Conservation (phyloP, 768 basidiomycete species). For the Trichaptum fuscoviolaceum region DNA sequence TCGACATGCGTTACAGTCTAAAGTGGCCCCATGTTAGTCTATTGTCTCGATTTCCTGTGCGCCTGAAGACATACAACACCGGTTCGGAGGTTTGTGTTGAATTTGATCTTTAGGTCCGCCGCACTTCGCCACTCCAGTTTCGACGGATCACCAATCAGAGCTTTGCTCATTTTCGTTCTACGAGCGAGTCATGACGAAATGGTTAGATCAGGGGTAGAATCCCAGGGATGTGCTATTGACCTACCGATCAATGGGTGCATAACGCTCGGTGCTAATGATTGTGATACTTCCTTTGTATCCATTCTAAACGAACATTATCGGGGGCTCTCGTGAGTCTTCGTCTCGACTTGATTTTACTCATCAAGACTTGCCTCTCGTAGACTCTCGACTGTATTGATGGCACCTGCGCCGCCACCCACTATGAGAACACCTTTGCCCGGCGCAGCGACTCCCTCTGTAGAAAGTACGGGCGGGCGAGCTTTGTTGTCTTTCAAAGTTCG, state of each 20-base stretch:
- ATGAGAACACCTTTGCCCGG: constrained; percentile 68
- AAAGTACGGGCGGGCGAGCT: constrained; percentile 53
- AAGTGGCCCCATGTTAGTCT: not conserved
- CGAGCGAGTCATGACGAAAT: constrained; percentile 5
- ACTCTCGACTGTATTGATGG: constrained; percentile 73
- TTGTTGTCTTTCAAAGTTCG: constrained; percentile 63
- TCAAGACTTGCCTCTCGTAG: constrained; percentile 61
- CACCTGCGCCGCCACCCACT: constrained; percentile 80
- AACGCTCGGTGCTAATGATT: constrained; percentile 69
- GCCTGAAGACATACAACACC: constrained; percentile 39
- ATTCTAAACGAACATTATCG: constrained; percentile 39
- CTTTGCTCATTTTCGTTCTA: constrained; percentile 88
- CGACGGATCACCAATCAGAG: constrained; percentile 68
- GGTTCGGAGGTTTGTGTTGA: constrained; percentile 59
- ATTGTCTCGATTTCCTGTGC: constrained; percentile 9
- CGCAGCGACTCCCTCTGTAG: constrained; percentile 40
- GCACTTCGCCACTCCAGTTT: constrained; percentile 71
- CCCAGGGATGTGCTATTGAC: not conserved
- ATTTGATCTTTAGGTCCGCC: constrained; percentile 73
- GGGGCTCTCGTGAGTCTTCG: not conserved
- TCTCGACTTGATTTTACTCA: not conserved
- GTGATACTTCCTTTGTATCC: constrained; percentile 76
- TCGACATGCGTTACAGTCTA: constrained; percentile 72
- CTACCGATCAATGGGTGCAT: constrained; percentile 82
- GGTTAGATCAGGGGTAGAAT: constrained; percentile 4